Base-by-base conservation (phyloP, 352 stramenopile species). In the Pythium brachiatum region DNA sequence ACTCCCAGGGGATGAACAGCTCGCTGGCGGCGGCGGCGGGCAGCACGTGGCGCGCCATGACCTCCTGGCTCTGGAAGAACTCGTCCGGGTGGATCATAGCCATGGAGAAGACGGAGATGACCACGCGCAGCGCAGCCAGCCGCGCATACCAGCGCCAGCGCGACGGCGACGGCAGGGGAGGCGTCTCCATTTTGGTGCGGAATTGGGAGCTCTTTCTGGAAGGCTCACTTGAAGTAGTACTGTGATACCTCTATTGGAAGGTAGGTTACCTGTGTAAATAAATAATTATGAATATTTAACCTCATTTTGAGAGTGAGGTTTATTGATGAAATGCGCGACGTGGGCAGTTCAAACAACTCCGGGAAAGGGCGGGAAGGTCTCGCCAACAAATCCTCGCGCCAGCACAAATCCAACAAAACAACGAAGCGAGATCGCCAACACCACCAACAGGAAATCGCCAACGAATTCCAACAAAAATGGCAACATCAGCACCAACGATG, bases 21-120 rank as follows among this genome's bases (percentile, higher is more conserved):
- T 79, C 23, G 66, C 5, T 2, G 16, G 44, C 26, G 68, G 56
- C 12, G 51, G 51, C 3, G 48, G 39, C 25, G 9, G 57, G 41
- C n/a, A 92, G 38, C 13, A 79, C 72, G 47, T 82, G 67, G 25
- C 70, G 72, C 25, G 86, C 82, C 79, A 92, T 91, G 32, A 95
- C 72, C 66, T 95, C 86, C 60, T 89, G 84, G 51, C 81, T 90
- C 74, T 95, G 86, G 63, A 95, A 95, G 59, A 91, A 95, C 70
- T 95, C 86, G 60, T 95, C 86, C 20, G 84, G 82, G 57, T 92
- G 81, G 50, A 92, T 65, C 77, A 93, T 88, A 0, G 78, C 76
- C 48, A 83, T 50, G n/a, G 78, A 61, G 2, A 68, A 13, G 9
- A 82, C 52, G 13, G 69, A 62, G 8, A 50, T 68, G 11, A 66